Conservation (phyloP, 805 yeast species). For the Spathaspora girioi region DNA sequence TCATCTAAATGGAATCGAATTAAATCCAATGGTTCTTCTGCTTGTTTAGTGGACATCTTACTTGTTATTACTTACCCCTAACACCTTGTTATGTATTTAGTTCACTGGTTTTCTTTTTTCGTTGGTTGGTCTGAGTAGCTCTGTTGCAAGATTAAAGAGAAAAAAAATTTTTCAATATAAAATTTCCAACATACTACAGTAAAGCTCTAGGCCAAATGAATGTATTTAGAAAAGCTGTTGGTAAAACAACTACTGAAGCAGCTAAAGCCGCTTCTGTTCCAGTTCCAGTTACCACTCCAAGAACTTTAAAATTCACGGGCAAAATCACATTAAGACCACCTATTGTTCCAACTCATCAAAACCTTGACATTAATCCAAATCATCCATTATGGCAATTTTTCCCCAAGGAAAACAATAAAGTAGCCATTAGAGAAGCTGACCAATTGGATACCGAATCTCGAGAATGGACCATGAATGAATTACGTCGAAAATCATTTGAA, state of each 20-base stretch:
- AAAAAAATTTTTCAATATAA: background rate
- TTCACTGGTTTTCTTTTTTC: too few relatives aligned
- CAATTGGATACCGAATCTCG: constrained; percentile 53
- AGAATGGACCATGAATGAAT: constrained; percentile 84
- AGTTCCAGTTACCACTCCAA: constrained; percentile 9
- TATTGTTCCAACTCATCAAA: constrained; percentile 74
- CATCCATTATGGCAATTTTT: constrained; percentile 98
- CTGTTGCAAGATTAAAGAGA: background rate
- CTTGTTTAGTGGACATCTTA: background rate
- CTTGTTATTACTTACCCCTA: background rate
- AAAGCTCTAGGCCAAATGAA: background rate
- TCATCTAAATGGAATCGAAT: constrained; percentile 86
- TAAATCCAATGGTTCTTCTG: constrained; percentile 80
- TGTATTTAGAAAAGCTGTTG: constrained; percentile 15
- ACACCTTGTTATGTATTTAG: too few relatives aligned
- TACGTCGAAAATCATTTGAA: constrained; percentile 86
- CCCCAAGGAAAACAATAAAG: constrained; percentile 45
- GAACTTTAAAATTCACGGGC: constrained; percentile 13
- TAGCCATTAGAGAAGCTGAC: constrained; percentile 55
- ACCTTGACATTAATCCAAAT: constrained; percentile 69
- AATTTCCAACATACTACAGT: background rate
- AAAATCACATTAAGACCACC: constrained; percentile 69
- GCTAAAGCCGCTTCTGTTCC: background rate
- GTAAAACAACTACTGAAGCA: constrained; percentile 20
- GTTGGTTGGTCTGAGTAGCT: too few relatives aligned